A percentile compares a stretch with the other conserved stretches of the same genome.
Evolutionary conservation across 1,139 yeast species (phyloP).

Genomic region (Scheffersomyces stambukii): DNA sequence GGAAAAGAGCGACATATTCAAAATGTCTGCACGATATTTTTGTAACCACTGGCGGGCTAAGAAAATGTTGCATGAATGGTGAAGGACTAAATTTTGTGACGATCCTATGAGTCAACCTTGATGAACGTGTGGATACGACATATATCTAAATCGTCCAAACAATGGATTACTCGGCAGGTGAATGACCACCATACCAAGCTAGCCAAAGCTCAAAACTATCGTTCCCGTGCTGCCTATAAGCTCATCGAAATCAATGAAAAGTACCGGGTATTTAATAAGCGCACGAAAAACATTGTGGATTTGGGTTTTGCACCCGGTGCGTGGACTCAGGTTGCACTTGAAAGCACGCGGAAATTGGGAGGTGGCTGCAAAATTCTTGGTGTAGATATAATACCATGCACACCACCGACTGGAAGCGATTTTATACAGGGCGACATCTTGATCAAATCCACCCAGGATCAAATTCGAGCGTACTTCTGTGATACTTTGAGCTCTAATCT

Average conservation of each 20-base stretch:
- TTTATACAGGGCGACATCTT: constrained; percentile 42
- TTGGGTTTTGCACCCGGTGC: constrained; percentile 54
- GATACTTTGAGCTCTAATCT: no score
- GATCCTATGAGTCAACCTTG: no score
- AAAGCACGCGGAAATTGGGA: no score
- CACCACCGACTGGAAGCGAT: constrained; percentile 37
- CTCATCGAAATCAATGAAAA: constrained; percentile 65
- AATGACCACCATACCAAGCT: no score
- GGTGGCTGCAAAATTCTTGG: constrained; percentile 35
- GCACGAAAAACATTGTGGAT: constrained; percentile 63
- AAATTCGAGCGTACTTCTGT: constrained; percentile 20
- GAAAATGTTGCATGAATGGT: no score
- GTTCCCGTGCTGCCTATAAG: constrained; percentile 91
- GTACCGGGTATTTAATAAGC: constrained; percentile 51
- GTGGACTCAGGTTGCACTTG: constrained; percentile 44
- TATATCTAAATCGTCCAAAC: no score
- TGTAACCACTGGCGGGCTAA: no score
- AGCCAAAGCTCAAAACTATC: constrained; percentile 54
- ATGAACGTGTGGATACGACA: no score
- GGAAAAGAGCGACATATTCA: no score
- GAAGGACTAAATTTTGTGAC: no score
- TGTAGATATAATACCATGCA: constrained; percentile 36
- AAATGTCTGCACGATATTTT: no score
- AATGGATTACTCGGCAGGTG: no score
- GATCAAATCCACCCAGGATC: constrained; percentile 27